Base-by-base conservation (phyloP, 2,329 filamentous ascomycete genomes). In the Tolypocladium sp. region DNA sequence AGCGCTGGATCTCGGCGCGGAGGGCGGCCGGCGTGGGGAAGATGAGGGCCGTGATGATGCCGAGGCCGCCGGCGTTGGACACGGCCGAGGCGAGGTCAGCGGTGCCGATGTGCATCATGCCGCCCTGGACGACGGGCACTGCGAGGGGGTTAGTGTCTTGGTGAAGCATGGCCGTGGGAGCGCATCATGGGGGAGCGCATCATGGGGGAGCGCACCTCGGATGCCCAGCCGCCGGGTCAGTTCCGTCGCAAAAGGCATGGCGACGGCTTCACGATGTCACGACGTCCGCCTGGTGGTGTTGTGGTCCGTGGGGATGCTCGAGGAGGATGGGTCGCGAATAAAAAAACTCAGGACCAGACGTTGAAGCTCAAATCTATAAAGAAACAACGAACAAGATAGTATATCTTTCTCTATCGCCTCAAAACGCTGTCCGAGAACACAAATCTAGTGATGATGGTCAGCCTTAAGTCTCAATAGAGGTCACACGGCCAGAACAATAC, bases 21-120 rank as follows among this genome's bases (percentile, higher is more conserved):
- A 99, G 87, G 71, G 91, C 92, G 74, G 92, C 90, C 55, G 94
- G 93, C 20, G 90, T 89, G 40, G 94, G 90, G 83, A 96, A 95
- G 58, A 95, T 97, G 69, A 97, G 86, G 55, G 89, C 90, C 37
- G 90, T 94, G 74, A 94, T 82, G 70, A 94, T 86, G 68, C 90
- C 90, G 58, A 94, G 80, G 55, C 89, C 90, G 64, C 90, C 90
- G n/a, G 90, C 88, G 74, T 91, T 91, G 70, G 84, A 88, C 63
- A 92, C 89, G 64, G 89, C 88, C 55, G 86, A 82, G 62, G 89
- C 89, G 66, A 92, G 79, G 73, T 91, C 88, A 56, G 90, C 90
- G 68, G 90, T 91, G 60, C 90, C 90, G 63, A 92, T 85, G 82
- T 90, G 88, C 83, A 91, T 87, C 90, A 94, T 93, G 69, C 90